Conservation (phyloP, 2,329 filamentous ascomycete species). For the Tolypocladium guangdongense region DNA sequence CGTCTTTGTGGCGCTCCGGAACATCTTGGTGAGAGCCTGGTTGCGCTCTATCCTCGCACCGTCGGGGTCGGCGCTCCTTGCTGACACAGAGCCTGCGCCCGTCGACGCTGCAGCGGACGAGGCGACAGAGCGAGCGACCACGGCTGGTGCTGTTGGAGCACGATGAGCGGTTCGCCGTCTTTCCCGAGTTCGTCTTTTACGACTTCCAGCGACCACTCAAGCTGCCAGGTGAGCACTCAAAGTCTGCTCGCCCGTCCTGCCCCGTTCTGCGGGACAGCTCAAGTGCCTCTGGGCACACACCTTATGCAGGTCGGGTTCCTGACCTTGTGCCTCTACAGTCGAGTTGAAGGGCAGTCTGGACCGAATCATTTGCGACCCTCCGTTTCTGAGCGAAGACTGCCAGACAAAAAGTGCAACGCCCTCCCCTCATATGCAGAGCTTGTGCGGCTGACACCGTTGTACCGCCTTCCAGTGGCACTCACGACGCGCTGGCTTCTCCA, state of each 20-base stretch:
- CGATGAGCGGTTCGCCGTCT: conserved; percentile 62
- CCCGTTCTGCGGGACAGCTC: neutral
- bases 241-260: neutral
- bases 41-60: neutral
- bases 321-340: conserved; percentile 15
- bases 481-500: conserved; percentile 65
- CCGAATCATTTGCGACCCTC: conserved; percentile 65
- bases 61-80: neutral
- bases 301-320: neutral
- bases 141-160: conserved; percentile 60
- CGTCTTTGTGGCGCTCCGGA: conserved; percentile 67
- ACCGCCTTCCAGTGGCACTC: conserved; percentile 46
- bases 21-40: conserved; percentile 43
- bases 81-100: neutral
- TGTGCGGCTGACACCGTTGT: neutral
- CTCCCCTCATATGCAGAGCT: neutral
- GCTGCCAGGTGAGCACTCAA: conserved; percentile 38
- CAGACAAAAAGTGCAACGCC: conserved; percentile 57
- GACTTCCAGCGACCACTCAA: conserved; percentile 61
- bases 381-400: conserved; percentile 70
- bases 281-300: neutral
- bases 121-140: conserved; percentile 27
- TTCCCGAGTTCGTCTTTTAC: conserved; percentile 64
- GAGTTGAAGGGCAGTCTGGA: conserved; percentile 54
- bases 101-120: conserved; percentile 6